Percentiles rank a stretch among this genome's conserved stretches.
These are phyloP conservation scores for Omphalea diandra DNA, from an alignment of 441 rosid genomes.

Conservation along the genomic window DNA sequence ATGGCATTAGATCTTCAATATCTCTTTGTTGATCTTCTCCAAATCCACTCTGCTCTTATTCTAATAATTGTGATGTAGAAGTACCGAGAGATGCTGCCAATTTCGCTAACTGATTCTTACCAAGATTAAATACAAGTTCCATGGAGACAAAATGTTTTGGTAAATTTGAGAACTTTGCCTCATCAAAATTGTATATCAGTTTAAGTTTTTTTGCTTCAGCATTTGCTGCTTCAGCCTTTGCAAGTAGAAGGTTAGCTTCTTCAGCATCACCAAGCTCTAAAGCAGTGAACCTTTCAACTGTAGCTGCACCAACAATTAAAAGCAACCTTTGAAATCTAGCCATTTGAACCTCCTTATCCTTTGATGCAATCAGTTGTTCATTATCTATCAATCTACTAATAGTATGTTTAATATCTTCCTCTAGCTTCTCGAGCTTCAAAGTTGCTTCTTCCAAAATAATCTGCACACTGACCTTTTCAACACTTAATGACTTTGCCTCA, in stretches of 20 bases:
- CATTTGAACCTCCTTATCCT: constrained; percentile 67
- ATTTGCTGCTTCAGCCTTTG: constrained; percentile 75
- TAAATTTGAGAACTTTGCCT: constrained; percentile 48
- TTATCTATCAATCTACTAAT: constrained; percentile 54
- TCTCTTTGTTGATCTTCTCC: background rate
- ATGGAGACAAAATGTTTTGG: constrained; percentile 64
- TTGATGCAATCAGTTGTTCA: constrained; percentile 54
- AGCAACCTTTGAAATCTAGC: constrained; percentile 73
- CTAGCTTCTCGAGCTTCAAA: constrained; percentile 50
- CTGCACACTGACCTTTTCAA: constrained; percentile 61
- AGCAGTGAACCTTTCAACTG: constrained; percentile 78
- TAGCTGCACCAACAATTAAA: constrained; percentile 58
- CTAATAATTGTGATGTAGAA: constrained; percentile 27
- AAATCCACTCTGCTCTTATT: background rate
- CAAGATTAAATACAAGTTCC: constrained; percentile 71
- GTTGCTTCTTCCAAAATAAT: constrained; percentile 53
- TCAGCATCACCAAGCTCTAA: constrained; percentile 61
- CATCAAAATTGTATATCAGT: constrained; percentile 45
- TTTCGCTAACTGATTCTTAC: constrained; percentile 55
- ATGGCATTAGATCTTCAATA: background rate
- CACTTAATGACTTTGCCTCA: constrained; percentile 71
- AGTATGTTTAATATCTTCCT: constrained; percentile 59
- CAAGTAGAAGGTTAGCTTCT: constrained; percentile 73
- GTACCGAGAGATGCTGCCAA: constrained; percentile 47
- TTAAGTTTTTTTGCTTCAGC: constrained; percentile 66